These are phyloP conservation scores for Penicillium sp. DNA, from an alignment of 2,329 filamentous ascomycete species.

Conservation along the genomic window DNA sequence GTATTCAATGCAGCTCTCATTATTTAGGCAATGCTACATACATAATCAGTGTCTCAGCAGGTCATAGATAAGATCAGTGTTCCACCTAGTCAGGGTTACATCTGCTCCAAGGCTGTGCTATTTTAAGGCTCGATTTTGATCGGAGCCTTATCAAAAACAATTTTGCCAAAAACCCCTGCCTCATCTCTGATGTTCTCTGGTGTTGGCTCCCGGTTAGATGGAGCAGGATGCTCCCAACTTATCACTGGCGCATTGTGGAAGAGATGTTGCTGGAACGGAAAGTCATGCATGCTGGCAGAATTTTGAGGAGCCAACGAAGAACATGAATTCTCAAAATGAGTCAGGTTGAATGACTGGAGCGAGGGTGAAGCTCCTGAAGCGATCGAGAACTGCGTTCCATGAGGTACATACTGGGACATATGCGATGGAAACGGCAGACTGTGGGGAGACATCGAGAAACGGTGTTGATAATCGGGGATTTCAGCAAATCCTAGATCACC, in stretches of 20 bases:
- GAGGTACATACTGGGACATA: constrained; percentile 4
- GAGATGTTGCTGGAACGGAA: background rate
- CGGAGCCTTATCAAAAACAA: background rate
- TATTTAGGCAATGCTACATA: too few relatives aligned
- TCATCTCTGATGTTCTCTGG: constrained; percentile 2
- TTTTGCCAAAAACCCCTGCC: background rate
- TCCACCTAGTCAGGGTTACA: too few relatives aligned
- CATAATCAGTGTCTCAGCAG: too few relatives aligned
- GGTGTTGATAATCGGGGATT: constrained; percentile 12
- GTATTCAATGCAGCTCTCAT: too few relatives aligned
- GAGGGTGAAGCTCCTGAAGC: background rate
- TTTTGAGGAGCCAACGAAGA: background rate
- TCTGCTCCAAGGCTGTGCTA: background rate
- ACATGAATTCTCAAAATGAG: background rate
- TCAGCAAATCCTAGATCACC: background rate
- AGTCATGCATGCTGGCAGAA: background rate
- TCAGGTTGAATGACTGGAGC: background rate
- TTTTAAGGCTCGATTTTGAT: background rate
- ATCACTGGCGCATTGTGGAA: constrained; percentile 1
- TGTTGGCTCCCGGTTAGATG: background rate
- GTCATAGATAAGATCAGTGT: too few relatives aligned
- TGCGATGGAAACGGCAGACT: constrained; percentile 2
- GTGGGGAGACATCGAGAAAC: constrained; percentile 2
- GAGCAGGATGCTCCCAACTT: constrained; percentile 2
- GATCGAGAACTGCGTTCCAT: background rate